Evolutionary conservation across 1,284 basidiomycete species (phyloP).

Genomic region (Apiotrichum sp.): DNA sequence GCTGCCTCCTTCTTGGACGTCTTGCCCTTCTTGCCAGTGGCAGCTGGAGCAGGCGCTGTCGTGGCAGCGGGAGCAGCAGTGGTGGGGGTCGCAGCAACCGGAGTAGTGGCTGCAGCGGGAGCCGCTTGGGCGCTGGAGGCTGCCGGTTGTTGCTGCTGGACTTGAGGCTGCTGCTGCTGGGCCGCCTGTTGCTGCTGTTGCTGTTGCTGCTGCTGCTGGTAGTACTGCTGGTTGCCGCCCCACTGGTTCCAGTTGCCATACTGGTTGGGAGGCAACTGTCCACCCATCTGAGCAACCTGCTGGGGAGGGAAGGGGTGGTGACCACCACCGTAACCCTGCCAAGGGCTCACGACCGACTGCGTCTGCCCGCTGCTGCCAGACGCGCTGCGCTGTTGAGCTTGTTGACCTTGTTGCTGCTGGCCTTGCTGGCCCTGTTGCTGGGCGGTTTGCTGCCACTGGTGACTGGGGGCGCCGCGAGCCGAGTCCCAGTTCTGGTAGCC

Average conservation of each 20-base stretch:
- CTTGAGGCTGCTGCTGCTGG: slow-evolving; percentile 9
- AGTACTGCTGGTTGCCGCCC: slow-evolving; percentile 16
- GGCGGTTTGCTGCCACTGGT: slow-evolving; percentile 12
- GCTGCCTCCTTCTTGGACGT: not conserved
- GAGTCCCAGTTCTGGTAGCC: slow-evolving; percentile 16
- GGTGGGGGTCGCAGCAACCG: slow-evolving; percentile 3
- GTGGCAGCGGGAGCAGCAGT: not conserved
- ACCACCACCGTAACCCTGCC: slow-evolving; percentile 23
- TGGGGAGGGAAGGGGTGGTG: slow-evolving; percentile 30
- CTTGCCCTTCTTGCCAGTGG: not conserved
- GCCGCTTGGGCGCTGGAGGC: not conserved
- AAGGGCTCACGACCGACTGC: slow-evolving; percentile 12
- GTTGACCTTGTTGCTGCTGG: slow-evolving; percentile 5
- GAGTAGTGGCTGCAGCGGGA: slow-evolving; percentile 1
- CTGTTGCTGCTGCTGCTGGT: slow-evolving; percentile 13
- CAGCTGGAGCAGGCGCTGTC: slow-evolving; percentile 1
- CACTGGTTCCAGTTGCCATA: slow-evolving; percentile 27
- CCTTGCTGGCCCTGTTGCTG: slow-evolving; percentile 4
- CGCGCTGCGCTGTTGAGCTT: slow-evolving; percentile 4
- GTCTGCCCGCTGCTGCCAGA: slow-evolving; percentile 15
- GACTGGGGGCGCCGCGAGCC: not conserved
- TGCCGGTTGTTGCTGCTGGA: slow-evolving; percentile 4
- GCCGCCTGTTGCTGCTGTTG: slow-evolving; percentile 5
- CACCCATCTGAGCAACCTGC: slow-evolving; percentile 22
- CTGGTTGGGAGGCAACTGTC: slow-evolving; percentile 20